phyloP scores from a whole-genome alignment of 495 filamentous ascomycete genomes.

The Aspergillus sparsus region DNA sequence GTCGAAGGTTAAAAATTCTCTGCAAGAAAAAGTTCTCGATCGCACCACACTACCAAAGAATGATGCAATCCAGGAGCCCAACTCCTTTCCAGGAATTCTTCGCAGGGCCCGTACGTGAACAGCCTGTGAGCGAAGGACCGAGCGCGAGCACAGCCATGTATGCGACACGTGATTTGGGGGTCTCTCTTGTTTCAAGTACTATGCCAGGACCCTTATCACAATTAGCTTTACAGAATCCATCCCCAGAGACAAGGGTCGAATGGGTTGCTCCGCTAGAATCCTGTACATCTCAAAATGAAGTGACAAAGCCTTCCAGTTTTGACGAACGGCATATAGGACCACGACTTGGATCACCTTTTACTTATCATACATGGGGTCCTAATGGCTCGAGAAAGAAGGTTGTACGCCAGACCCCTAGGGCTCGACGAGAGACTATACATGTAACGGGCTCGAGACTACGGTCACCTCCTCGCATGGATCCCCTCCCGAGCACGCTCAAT shows the following conservation, averaged over 20 bases:
- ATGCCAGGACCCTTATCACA: slow-evolving; percentile 71
- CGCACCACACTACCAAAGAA: slow-evolving; percentile 66
- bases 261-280: slow-evolving; percentile 42
- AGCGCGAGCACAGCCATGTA: slow-evolving; percentile 44
- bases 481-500: slow-evolving; percentile 55
- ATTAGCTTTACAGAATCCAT: slow-evolving; percentile 45
- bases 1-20: slow-evolving; percentile 76
- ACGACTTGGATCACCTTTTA: slow-evolving; percentile 58
- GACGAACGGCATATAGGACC: slow-evolving; percentile 33
- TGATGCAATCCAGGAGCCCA: slow-evolving; percentile 71
- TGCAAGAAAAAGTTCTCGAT: slow-evolving; percentile 75
- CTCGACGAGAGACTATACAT: slow-evolving; percentile 47
- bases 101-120: slow-evolving; percentile 41
- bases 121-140: slow-evolving; percentile 27
- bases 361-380: slow-evolving; percentile 58
- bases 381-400: slow-evolving; percentile 40
- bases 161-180: slow-evolving; percentile 76
- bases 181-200: slow-evolving; percentile 80
- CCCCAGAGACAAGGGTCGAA: slow-evolving; percentile 27
- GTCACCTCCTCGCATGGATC: slow-evolving; percentile 50
- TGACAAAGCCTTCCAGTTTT: slow-evolving; percentile 26
- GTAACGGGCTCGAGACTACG: slow-evolving; percentile 47
- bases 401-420: slow-evolving; percentile 33
- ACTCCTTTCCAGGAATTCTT: slow-evolving; percentile 67
- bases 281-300: not conserved